Base-by-base conservation (phyloP, 2,329 filamentous ascomycete genomes). In the Cadophora luteo-olivacea region DNA sequence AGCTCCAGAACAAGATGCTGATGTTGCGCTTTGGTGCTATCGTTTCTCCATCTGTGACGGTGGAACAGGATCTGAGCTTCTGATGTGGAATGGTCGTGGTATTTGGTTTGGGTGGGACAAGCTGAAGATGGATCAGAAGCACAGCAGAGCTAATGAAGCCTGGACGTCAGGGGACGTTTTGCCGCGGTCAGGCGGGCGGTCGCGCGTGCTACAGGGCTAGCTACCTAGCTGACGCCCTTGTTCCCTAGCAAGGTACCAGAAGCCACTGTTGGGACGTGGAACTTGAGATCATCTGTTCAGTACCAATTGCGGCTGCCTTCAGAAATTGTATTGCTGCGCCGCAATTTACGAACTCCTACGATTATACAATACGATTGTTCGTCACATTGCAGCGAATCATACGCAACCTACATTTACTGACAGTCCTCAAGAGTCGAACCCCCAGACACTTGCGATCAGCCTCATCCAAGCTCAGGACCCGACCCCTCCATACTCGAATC, bases 41-140 rank as follows among this genome's bases (percentile, higher is more conserved):
- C 54, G 62, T 57, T 60, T 70, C 71, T 74, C 74, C 74, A 76
- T 75, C 68, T 71, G 70, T 24, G 29, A 49, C 5, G 51, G 25
- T 38, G 51, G 49, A 55, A 33, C 32, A 14, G 49, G 8, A 52
- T 38, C 29, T 14, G 7, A 57, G 38, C 16, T 45, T 65, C 33
- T 25, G 48, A n/a, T 6, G n/a, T 19, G 49, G 9, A 25, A 48
- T 12, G 11, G 55, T 24, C 16, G 12, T 45, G 41, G 24, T 48
- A 36, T 45, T 38, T 16, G 19, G 24, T 33, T 36, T 22, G n/a
- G 45, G 51, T 55, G 38, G 62, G 36, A 64, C 49, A 64, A 22
- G 29, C 19, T 29, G 7, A 55, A 9, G 9, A 57, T 19, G n/a
- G 9, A 57, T 19, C 12, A 14, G 29, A 55, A 33, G 29, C 29